Percentiles rank a stretch among this genome's conserved stretches.
Evolutionary conservation across 2,329 filamentous ascomycete genomes (phyloP).

Genomic region (Chaetoscypha palmicola): DNA sequence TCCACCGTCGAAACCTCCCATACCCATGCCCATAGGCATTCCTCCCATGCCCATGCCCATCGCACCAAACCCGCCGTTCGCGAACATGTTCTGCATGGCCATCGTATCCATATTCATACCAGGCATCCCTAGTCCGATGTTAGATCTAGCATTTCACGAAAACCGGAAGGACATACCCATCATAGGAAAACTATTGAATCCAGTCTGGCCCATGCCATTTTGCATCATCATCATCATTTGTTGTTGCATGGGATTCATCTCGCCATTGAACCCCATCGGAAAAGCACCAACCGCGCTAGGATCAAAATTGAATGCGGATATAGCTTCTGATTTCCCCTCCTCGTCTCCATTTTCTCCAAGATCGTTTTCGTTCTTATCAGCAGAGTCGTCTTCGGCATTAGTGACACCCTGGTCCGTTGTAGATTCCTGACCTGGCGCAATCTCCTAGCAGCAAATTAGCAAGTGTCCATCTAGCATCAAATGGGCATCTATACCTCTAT

Average conservation of each 20-base stretch:
- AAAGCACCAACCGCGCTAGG: constrained; percentile 30
- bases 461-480: background rate
- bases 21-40: constrained; percentile 51
- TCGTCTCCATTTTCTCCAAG: background rate
- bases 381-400: constrained; percentile 8
- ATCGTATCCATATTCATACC: constrained; percentile 80
- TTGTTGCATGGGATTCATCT: constrained; percentile 71
- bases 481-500: constrained; percentile 30
- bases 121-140: constrained; percentile 55
- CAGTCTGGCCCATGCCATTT: constrained; percentile 52
- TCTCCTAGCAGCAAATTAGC: constrained; percentile 27
- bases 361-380: constrained; percentile 13
- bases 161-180: constrained; percentile 69
- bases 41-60: constrained; percentile 77
- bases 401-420: constrained; percentile 14
- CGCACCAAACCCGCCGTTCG: constrained; percentile 68
- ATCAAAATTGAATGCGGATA: constrained; percentile 38
- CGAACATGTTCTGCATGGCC: constrained; percentile 68
- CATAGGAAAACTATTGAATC: constrained; percentile 60
- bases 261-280: constrained; percentile 44
- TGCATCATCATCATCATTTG: constrained; percentile 63
- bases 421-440: constrained; percentile 29
- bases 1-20: constrained; percentile 59
- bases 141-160: constrained; percentile 2
- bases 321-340: background rate